These are phyloP conservation scores for Pulveroboletus sp. DNA, from an alignment of 768 basidiomycete species.

Conservation along the genomic window DNA sequence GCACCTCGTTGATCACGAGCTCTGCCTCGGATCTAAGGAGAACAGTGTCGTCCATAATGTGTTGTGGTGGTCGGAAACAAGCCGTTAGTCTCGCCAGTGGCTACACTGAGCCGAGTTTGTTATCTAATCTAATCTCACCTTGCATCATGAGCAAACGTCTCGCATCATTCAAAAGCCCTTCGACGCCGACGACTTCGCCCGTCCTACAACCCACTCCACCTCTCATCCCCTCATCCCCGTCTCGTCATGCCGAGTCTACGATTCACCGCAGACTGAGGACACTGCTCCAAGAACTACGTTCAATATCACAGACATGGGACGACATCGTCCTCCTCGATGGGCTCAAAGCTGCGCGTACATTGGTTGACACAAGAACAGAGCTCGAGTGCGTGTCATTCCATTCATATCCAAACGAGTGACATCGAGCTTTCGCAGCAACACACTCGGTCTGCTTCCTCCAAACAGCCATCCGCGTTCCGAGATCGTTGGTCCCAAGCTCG, in stretches of 20 bases:
- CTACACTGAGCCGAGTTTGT: not conserved
- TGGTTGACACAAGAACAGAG: slow-evolving; percentile 80
- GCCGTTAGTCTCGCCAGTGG: no score
- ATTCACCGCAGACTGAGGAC: slow-evolving; percentile 77
- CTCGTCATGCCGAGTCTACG: slow-evolving; percentile 58
- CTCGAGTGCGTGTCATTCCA: slow-evolving; percentile 63
- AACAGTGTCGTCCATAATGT: slow-evolving; percentile 25
- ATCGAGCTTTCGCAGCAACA: slow-evolving; percentile 47
- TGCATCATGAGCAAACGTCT: slow-evolving; percentile 51
- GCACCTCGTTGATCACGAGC: slow-evolving; percentile 29
- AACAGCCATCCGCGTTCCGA: slow-evolving; percentile 54
- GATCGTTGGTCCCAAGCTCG: slow-evolving; percentile 64
- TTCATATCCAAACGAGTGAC: not conserved
- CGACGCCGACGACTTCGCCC: slow-evolving; percentile 70
- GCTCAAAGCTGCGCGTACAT: slow-evolving; percentile 63
- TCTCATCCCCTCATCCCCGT: slow-evolving; percentile 40
- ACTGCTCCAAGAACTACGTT: slow-evolving; percentile 63
- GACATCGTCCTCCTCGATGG: slow-evolving; percentile 80
- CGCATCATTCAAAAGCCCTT: slow-evolving; percentile 78
- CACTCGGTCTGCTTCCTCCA: slow-evolving; percentile 49
- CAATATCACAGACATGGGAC: slow-evolving; percentile 73
- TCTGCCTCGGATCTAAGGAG: slow-evolving; percentile 32
- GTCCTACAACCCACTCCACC: slow-evolving; percentile 42
- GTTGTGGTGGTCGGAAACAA: not conserved
- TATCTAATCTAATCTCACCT: slow-evolving; percentile 23